A percentile compares a stretch with the other conserved stretches of the same genome.
These are phyloP conservation scores for Aegilops longissima DNA, from an alignment of 176 grass and related monocot genomes.

Conservation along the genomic window DNA sequence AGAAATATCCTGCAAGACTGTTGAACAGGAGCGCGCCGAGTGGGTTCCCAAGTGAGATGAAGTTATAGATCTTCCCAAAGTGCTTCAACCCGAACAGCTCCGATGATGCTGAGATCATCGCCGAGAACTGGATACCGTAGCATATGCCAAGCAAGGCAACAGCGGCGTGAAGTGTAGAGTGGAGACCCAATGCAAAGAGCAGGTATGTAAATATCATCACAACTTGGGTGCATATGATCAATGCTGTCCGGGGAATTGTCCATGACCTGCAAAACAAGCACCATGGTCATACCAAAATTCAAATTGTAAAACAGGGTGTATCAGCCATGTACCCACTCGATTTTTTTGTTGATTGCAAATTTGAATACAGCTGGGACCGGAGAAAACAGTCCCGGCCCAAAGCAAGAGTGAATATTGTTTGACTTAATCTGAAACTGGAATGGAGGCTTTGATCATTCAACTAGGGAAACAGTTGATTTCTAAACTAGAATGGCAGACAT, in stretches of 20 bases:
- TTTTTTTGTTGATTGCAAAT: neutral
- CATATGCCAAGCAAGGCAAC: conserved; percentile 66
- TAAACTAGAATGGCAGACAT: neutral
- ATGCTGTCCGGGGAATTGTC: conserved; percentile 64
- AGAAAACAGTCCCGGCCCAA: neutral
- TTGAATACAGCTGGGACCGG: neutral
- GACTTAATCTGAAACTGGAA: neutral
- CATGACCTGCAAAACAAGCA: conserved; percentile 65
- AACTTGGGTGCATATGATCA: conserved; percentile 71
- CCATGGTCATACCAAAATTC: neutral
- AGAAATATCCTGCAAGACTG: conserved; percentile 73
- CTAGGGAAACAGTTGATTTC: neutral
- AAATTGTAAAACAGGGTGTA: neutral
- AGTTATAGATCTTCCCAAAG: conserved; percentile 81
- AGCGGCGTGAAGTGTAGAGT: conserved; percentile 50
- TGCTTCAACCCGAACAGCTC: conserved; percentile 93
- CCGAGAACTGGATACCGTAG: conserved; percentile 72
- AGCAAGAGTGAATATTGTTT: neutral
- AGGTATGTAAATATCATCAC: conserved; percentile 81
- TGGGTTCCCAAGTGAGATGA: conserved; percentile 75
- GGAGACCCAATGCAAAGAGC: conserved; percentile 57
- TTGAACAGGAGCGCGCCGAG: conserved; percentile 74
- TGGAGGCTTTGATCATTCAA: too few relatives aligned
- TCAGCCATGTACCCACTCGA: neutral
- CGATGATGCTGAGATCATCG: conserved; percentile 76